Evolutionary conservation across 495 filamentous ascomycete genomes (phyloP), one percentile per base, ranked within the genome.

Genomic region (Aspergillus cavernicola): DNA sequence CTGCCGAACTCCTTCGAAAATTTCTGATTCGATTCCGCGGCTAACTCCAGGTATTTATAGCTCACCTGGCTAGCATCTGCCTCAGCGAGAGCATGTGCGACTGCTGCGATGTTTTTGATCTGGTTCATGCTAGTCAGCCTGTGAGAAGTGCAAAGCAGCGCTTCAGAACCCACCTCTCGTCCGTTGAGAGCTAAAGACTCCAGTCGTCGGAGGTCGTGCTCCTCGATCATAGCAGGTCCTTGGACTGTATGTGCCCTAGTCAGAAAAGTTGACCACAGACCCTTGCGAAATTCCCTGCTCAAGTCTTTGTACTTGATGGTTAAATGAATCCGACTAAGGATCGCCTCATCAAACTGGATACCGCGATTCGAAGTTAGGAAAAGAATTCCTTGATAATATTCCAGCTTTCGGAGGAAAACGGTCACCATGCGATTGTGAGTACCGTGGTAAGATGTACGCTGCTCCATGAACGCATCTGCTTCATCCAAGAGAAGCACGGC

Each of bases 371-470:
- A 59, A 31, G 67, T 70, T 24, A 69, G 45, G 53, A 68, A 69
- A 23, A 72, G 58, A 6, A 71, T 50, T 29, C 69, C 68, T 35
- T 76, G 63, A 43, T 76, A 83, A 60, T 82, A 82, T 63, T 85
- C 80, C 3, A 84, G 65, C 58, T 76, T 76, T 20, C 80, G 69
- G 37, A 84, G 63, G 50, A 83, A 82, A 42, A 81, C 53, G 10
- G 62, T 61, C n/a, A 69, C 51, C 1, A 67, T 55, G 18, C 47
- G 39, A 50, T 69, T 69, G 31, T 64, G 57, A 15, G 66, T 58
- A 56, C 53, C 52, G 16, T 61, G 45, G 48, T 50, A 54, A 13
- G 49, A 50, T 7, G 55, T 59, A 31, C 59, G 56, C 24, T 39
- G 28, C 42, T 66, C 60, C 33, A 79, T 61, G 58, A 70, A 77